A percentile compares a stretch with the other conserved stretches of the same genome.
phyloP scores from a whole-genome alignment of 2,329 filamentous ascomycete genomes.

The Epichloe uncinata region DNA sequence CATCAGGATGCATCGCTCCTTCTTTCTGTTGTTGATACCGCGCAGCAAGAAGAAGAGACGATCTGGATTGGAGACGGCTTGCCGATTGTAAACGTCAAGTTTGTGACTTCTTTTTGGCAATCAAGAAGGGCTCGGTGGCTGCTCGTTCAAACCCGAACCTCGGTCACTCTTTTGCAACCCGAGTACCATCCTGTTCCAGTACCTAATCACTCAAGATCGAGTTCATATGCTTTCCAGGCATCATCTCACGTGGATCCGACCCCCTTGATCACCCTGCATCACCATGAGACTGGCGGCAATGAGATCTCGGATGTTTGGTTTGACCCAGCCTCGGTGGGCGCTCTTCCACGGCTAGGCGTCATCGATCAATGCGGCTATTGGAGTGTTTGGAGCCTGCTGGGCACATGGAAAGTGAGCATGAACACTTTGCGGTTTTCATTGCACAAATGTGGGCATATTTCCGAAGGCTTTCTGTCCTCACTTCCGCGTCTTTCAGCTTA shows the following conservation, averaged over 20 bases:
- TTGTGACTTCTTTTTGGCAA: conserved; percentile 25
- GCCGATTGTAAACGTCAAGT: conserved; percentile 38
- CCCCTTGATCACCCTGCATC: conserved; percentile 38
- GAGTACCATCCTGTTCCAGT: conserved; percentile 30
- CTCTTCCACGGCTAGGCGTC: conserved; percentile 50
- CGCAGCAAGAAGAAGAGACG: conserved; percentile 31
- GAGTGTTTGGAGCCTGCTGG: conserved; percentile 50
- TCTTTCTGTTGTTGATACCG: conserved; percentile 28
- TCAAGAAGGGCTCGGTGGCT: conserved; percentile 34
- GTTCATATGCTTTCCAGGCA: conserved; percentile 10
- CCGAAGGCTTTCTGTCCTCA: conserved; percentile 22
- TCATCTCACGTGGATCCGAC: conserved; percentile 42
- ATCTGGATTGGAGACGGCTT: conserved; percentile 41
- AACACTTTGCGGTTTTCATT: conserved; percentile 21
- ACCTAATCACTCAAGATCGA: conserved; percentile 9
- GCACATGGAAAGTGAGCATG: conserved; percentile 21
- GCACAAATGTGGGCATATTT: conserved; percentile 30
- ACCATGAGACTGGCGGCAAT: conserved; percentile 37
- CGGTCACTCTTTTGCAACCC: conserved; percentile 39
- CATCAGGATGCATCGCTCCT: conserved; percentile 32
- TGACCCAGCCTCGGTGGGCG: conserved; percentile 33
- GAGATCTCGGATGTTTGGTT: conserved; percentile 52
- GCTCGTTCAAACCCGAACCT: conserved; percentile 37
- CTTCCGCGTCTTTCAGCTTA: conserved; percentile 18
- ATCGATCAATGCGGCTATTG: conserved; percentile 53